Percentiles rank a stretch among this genome's conserved stretches.
phyloP scores from a whole-genome alignment of 192 early-diverging fungal species.

The Paraglomus occultum region DNA sequence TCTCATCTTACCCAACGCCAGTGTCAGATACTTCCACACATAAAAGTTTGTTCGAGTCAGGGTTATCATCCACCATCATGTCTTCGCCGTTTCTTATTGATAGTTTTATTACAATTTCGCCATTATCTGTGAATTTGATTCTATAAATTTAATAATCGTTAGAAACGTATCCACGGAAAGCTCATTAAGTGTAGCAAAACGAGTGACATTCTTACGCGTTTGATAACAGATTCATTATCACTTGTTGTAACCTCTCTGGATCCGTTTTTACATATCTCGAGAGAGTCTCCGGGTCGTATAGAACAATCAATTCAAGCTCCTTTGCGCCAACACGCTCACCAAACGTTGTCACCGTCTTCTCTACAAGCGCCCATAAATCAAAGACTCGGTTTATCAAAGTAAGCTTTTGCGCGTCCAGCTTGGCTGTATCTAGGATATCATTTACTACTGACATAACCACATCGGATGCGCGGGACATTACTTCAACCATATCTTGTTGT shows the following conservation, averaged over 20 bases:
- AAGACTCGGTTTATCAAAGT: conserved; percentile 20
- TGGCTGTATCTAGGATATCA: conserved; percentile 37
- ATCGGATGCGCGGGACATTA: conserved; percentile 39
- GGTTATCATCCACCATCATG: neutral
- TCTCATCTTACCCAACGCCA: conserved; percentile 58
- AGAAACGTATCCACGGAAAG: no score
- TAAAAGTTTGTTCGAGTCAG: conserved; percentile 37
- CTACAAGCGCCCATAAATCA: no score
- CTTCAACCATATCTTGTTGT: conserved; percentile 40
- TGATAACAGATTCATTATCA: no score
- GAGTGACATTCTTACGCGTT: no score
- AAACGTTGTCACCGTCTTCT: no score
- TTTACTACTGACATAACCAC: conserved; percentile 39
- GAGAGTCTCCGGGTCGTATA: no score
- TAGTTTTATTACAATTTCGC: conserved; percentile 31
- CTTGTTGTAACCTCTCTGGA: no score
- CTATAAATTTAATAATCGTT: neutral
- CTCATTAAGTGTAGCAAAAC: no score
- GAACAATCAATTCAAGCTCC: no score
- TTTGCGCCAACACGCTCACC: no score
- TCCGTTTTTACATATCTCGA: no score
- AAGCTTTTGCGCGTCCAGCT: conserved; percentile 36
- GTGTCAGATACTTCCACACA: conserved; percentile 67
- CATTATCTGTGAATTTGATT: conserved; percentile 51
- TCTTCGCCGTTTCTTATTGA: conserved; percentile 12